Conservation (phyloP, 2,329 filamentous ascomycete species). For the Phaeosphaeriaceae sp. region DNA sequence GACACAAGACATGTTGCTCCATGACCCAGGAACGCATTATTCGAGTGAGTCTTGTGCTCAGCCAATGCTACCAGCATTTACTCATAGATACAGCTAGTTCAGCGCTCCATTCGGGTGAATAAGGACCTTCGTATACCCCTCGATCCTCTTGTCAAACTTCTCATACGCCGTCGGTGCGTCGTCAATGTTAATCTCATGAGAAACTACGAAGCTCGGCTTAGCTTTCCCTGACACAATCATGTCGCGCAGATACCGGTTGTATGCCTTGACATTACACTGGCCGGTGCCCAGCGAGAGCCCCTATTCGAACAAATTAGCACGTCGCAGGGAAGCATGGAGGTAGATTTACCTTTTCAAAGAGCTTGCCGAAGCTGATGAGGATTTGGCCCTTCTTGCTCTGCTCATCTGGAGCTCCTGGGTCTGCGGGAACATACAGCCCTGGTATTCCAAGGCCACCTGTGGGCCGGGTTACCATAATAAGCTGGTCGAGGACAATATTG, state of each 20-base stretch:
- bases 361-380: slow-evolving; percentile 69
- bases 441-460: slow-evolving; percentile 69
- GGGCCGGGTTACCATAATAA: slow-evolving; percentile 68
- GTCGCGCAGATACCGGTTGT: slow-evolving; percentile 71
- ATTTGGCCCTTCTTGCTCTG: slow-evolving; percentile 69
- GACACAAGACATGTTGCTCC: background rate
- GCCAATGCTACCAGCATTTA: background rate
- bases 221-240: slow-evolving; percentile 70
- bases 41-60: slow-evolving; percentile 2
- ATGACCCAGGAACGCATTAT: background rate
- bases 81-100: slow-evolving; percentile 21
- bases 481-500: slow-evolving; percentile 68
- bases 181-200: slow-evolving; percentile 68
- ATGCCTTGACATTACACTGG: slow-evolving; percentile 73
- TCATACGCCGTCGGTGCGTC: slow-evolving; percentile 67
- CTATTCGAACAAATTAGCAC: slow-evolving; percentile 43
- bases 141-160: slow-evolving; percentile 70
- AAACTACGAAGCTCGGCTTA: slow-evolving; percentile 71
- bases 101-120: slow-evolving; percentile 67
- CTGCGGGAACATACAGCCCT: slow-evolving; percentile 60
- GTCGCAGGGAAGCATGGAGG: background rate
- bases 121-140: slow-evolving; percentile 72
- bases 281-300: slow-evolving; percentile 67
- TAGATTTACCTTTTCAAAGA: slow-evolving; percentile 67
- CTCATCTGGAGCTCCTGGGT: slow-evolving; percentile 69